Evolutionary conservation across 805 yeast species (phyloP).

Genomic region (Teunomyces barrocoloradensis): DNA sequence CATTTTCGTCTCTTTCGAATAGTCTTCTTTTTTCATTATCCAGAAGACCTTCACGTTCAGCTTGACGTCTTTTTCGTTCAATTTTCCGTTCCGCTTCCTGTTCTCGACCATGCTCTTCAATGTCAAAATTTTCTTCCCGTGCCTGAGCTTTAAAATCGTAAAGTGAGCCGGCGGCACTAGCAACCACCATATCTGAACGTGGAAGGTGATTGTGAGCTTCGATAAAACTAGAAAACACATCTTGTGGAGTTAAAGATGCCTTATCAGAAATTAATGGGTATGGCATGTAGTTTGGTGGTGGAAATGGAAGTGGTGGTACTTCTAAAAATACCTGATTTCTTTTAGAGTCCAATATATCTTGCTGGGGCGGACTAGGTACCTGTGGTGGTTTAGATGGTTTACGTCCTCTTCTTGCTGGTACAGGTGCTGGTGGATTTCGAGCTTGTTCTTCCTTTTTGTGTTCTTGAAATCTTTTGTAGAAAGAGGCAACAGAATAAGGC

Average conservation of each 20-base stretch:
- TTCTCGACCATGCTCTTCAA: constrained; percentile 14
- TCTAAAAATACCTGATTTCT: constrained; percentile 7
- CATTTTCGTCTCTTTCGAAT: constrained; percentile 6
- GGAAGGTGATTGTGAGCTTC: constrained; percentile 38
- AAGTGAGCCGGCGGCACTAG: constrained; percentile 46
- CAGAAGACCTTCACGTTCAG: constrained; percentile 4
- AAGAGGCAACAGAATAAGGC: constrained; percentile 20
- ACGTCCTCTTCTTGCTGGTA: constrained; percentile 6
- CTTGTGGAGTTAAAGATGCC: constrained; percentile 33
- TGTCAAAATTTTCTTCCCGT: constrained; percentile 28
- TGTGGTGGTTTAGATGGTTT: constrained; percentile 5
- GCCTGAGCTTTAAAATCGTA: constrained; percentile 37
- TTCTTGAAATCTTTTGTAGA: constrained; percentile 5
- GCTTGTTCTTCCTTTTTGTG: neutral
- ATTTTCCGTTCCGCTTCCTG: constrained; percentile 2
- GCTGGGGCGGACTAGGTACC: neutral
- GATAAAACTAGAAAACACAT: constrained; percentile 33
- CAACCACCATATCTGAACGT: constrained; percentile 43
- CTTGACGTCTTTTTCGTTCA: constrained; percentile 7
- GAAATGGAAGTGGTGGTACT: constrained; percentile 44
- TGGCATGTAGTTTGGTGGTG: constrained; percentile 46
- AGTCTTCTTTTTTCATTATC: constrained; percentile 7
- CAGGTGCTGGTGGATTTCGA: constrained; percentile 1
- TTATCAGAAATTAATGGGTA: constrained; percentile 38
- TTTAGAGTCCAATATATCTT: neutral